Conservation (phyloP, 1,284 basidiomycete species). For the Cryptococcus maquisensis region DNA sequence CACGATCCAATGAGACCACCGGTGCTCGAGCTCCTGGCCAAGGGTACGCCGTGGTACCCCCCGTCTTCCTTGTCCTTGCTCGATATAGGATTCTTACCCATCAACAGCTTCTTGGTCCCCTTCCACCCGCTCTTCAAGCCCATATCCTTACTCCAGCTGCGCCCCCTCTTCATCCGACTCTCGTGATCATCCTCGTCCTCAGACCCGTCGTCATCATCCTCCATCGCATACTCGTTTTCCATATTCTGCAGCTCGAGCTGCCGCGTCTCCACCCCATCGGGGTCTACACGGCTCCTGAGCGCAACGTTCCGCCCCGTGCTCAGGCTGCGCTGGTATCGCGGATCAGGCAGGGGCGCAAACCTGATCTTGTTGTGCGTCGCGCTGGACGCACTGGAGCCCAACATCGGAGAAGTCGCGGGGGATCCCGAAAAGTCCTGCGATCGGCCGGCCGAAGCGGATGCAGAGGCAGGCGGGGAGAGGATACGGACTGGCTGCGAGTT, state of each 20-base stretch:
- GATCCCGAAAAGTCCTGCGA: background rate
- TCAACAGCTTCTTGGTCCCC: constrained; percentile 42
- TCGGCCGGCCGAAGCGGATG: too few species aligned
- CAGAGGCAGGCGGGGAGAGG: background rate
- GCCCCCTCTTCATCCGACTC: constrained; percentile 16
- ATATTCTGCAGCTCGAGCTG: constrained; percentile 18
- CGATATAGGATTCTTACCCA: constrained; percentile 20
- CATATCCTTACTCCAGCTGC: constrained; percentile 33
- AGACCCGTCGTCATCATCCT: constrained; percentile 15
- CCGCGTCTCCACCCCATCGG: constrained; percentile 16
- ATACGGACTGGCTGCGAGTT: background rate
- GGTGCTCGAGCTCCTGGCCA: constrained; percentile 44
- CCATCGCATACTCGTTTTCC: constrained; percentile 22
- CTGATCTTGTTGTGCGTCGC: constrained; percentile 29
- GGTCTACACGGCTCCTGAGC: constrained; percentile 11
- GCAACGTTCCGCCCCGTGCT: constrained; percentile 42
- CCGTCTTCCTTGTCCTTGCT: constrained; percentile 22
- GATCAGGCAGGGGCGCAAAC: constrained; percentile 48
- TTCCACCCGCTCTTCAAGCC: constrained; percentile 28
- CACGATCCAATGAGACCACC: constrained; percentile 41
- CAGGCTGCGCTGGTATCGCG: constrained; percentile 38
- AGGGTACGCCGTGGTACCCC: constrained; percentile 30
- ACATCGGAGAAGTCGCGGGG: background rate
- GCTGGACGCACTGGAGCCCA: background rate
- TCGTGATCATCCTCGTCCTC: constrained; percentile 20